phyloP scores from a whole-genome alignment of 2,329 filamentous ascomycete genomes.

The Fusarium humuli region DNA sequence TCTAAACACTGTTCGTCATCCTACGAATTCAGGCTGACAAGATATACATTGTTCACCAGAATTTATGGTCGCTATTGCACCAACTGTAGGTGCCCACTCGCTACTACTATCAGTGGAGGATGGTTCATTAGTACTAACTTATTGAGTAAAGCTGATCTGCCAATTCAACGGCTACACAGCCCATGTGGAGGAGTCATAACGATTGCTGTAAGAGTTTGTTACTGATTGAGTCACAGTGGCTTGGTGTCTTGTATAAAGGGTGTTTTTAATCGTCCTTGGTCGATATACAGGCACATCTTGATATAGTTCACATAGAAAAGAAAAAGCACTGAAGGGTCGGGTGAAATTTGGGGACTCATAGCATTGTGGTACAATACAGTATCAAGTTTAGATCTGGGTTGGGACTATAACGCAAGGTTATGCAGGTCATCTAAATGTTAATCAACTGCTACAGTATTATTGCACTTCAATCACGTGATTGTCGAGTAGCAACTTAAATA shows the following conservation, averaged over 20 bases:
- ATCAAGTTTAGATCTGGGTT: background rate
- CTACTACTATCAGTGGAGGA: background rate
- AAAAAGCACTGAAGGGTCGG: background rate
- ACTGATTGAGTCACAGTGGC: background rate
- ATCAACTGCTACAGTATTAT: background rate
- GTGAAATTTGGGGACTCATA: background rate
- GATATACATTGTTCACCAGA: background rate
- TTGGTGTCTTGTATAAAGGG: background rate
- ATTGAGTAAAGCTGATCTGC: background rate
- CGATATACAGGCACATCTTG: background rate
- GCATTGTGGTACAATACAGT: background rate
- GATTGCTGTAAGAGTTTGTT: background rate
- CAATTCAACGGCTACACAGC: background rate
- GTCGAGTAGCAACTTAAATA: background rate
- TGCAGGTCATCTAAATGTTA: background rate
- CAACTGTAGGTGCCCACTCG: background rate
- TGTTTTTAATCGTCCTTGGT: background rate
- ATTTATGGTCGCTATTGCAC: background rate
- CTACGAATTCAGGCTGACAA: background rate
- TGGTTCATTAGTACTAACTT: background rate
- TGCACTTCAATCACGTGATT: background rate
- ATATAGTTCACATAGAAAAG: background rate
- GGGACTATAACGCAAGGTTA: background rate
- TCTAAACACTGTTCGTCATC: background rate
- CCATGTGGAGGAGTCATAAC: background rate